Evolutionary conservation across 169 alveolate species (phyloP), one percentile per base, ranked within the genome.

Genomic region (Amoebophrya sp.): DNA sequence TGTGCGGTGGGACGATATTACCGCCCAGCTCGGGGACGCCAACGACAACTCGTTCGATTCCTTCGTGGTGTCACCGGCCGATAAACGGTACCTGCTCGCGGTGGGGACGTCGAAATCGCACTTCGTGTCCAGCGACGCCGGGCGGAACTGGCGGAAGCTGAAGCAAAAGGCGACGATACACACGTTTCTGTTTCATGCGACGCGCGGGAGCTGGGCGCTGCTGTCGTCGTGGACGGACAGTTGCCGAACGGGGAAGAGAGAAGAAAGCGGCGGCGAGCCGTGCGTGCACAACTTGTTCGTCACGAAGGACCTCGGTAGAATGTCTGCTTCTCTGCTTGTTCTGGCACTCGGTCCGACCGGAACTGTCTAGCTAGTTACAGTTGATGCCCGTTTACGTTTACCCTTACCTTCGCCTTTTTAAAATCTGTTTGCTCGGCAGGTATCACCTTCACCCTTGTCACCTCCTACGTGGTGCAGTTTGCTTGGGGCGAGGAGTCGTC

Each of bases 401-500:
- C n/a, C n/a, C n/a, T n/a, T n/a, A n/a, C n/a, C n/a, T n/a, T n/a
- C n/a, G n/a, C n/a, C n/a, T n/a, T n/a, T n/a, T n/a, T n/a, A n/a
- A n/a, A n/a, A n/a, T n/a, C n/a, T n/a, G n/a, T n/a, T n/a, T n/a
- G n/a, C 23, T 16, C 34, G 7, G 29, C 78, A 58, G 78, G 78
- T 16, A 29, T 58, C 5, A 58, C 96, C 2, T 95, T 95, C 93
- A 92, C 89, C 48, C 92, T 94, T 31, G 96, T 96, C 41, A 92
- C 93, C 7, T 92, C 90, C 88, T 97, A 96, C 92, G 98, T 97
- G 13, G 97, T 96, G 29, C 98, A 97, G 92, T 97, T 96, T 90
- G 95, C 95, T 89, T 97, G 98, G 98, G 98, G 98, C 31, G 98
- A 96, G 45, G 58, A 40, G 90, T 58, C 89, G 4, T 40, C 34